Percentiles rank a stretch among this genome's conserved stretches.
Conservation (phyloP, 2,329 filamentous ascomycete species). For the Diaporthe velutina region DNA sequence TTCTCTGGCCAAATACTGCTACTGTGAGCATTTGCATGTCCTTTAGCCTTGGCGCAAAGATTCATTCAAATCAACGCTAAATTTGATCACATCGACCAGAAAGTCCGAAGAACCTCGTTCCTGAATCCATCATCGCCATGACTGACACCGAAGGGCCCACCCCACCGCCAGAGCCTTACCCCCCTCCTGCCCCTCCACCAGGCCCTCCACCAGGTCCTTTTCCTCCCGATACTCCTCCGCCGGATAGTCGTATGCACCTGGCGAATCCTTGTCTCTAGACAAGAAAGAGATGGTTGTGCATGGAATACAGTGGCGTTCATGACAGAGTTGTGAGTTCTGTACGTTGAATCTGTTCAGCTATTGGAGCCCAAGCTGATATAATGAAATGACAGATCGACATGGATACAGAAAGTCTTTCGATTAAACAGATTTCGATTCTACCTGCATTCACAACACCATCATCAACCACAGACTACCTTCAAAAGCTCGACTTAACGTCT, state of each 20-base stretch:
- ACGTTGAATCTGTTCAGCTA: neutral
- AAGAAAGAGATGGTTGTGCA: neutral
- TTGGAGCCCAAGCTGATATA: neutral
- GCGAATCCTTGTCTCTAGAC: neutral
- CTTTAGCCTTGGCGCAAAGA: neutral
- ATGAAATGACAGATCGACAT: neutral
- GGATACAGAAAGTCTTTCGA: neutral
- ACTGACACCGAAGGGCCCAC: neutral
- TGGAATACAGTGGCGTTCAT: neutral
- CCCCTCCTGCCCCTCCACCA: neutral
- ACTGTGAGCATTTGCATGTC: accelerated
- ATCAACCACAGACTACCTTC: neutral
- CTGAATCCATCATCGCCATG: neutral
- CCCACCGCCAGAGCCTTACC: too few relatives aligned
- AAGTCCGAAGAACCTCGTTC: neutral
- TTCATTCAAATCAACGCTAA: neutral
- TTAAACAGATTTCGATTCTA: neutral
- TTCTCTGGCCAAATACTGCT: neutral
- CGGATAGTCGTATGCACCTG: neutral
- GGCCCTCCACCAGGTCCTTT: neutral
- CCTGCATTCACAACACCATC: neutral
- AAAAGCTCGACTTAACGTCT: neutral
- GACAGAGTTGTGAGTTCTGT: neutral
- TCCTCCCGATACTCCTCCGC: neutral
- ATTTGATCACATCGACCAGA: neutral